A percentile compares a stretch with the other conserved stretches of the same genome.
Conservation (phyloP, 305 asterid species). For the Fraxinus platypoda region DNA sequence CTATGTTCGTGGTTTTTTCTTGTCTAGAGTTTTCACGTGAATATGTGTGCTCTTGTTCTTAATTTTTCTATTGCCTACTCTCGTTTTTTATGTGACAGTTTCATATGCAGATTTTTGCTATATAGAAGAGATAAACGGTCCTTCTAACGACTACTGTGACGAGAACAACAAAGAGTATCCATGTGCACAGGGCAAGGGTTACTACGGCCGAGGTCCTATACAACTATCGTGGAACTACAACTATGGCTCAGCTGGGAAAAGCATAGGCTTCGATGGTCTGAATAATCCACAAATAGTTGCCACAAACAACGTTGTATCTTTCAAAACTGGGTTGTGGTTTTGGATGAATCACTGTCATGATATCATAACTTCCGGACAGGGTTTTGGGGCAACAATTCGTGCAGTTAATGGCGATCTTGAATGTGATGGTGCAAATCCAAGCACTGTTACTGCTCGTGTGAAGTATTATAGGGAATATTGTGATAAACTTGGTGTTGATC, state of each 20-base stretch:
- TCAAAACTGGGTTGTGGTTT: conserved; percentile 12
- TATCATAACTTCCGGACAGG: not conserved
- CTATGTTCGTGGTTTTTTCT: too few species aligned
- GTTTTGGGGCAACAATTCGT: conserved; percentile 22
- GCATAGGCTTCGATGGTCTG: conserved; percentile 33
- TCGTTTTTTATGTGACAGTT: not conserved
- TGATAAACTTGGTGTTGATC: conserved; percentile 34
- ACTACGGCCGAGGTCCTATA: conserved; percentile 41
- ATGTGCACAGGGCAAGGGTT: conserved; percentile 22
- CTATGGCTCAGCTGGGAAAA: conserved; percentile 33
- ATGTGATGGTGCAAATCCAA: conserved; percentile 13
- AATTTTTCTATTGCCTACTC: not conserved
- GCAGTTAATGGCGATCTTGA: conserved; percentile 23
- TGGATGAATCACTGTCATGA: conserved; percentile 16
- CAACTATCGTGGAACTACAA: conserved; percentile 44
- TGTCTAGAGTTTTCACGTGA: too few species aligned
- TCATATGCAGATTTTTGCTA: conserved; percentile 25
- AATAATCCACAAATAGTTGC: conserved; percentile 37
- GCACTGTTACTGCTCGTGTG: conserved; percentile 32
- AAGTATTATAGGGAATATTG: conserved; percentile 32
- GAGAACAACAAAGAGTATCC: conserved; percentile 24
- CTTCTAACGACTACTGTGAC: conserved; percentile 28
- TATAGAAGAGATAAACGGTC: conserved; percentile 19
- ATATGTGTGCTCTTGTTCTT: not conserved
- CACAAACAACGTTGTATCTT: not conserved